A percentile compares a stretch with the other conserved stretches of the same genome.
Evolutionary conservation across 768 basidiomycete genomes (phyloP).

Genomic region (Leucocoprinus birnbaumii): DNA sequence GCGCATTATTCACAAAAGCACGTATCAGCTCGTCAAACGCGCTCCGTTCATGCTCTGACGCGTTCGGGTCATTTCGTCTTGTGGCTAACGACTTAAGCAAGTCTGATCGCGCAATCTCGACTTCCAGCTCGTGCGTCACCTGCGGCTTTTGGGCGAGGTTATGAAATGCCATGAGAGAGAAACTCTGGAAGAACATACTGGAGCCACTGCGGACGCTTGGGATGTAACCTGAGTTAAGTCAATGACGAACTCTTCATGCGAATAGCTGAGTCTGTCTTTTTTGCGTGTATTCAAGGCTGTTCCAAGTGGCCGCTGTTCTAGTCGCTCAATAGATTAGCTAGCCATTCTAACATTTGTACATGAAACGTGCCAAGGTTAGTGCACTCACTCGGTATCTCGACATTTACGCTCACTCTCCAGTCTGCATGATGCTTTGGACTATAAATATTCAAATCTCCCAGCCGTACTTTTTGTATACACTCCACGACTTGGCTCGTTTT

Average conservation of each 20-base stretch:
- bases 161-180: background rate
- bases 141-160: slow-evolving; percentile 39
- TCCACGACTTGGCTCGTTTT: slow-evolving; percentile 63
- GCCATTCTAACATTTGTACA: background rate
- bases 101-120: slow-evolving; percentile 77
- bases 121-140: slow-evolving; percentile 81
- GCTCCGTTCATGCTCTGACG: slow-evolving; percentile 59
- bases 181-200: slow-evolving; percentile 37
- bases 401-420: slow-evolving; percentile 89
- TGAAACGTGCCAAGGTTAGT: background rate
- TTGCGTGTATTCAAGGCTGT: slow-evolving; percentile 55
- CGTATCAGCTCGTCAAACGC: slow-evolving; percentile 91
- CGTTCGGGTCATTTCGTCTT: slow-evolving; percentile 60
- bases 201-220: slow-evolving; percentile 38
- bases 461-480: slow-evolving; percentile 73
- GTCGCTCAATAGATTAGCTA: slow-evolving; percentile 1
- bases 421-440: slow-evolving; percentile 82
- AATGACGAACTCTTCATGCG: slow-evolving; percentile 89
- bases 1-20: slow-evolving; percentile 89
- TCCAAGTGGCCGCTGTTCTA: slow-evolving; percentile 70
- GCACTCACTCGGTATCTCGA: slow-evolving; percentile 80
- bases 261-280: slow-evolving; percentile 92
- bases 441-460: slow-evolving; percentile 87
- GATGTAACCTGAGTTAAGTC: slow-evolving; percentile 92
- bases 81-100: slow-evolving; percentile 69